Base-by-base conservation (phyloP, 2,329 filamentous ascomycete genomes). In the Scytalidium lignicola region DNA sequence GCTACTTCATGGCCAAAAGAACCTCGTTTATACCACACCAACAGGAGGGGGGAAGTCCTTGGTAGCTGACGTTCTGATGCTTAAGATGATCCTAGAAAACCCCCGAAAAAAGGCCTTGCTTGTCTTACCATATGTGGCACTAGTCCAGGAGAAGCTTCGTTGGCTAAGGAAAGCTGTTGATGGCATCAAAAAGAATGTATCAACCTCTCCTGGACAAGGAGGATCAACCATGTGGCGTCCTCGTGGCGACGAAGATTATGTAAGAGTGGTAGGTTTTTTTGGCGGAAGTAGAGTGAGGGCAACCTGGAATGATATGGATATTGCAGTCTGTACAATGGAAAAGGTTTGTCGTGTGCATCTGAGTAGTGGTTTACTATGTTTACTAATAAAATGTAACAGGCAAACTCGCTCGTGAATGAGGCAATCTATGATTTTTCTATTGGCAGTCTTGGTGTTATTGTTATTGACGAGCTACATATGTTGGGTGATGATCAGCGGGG, bases 381-480 rank as follows among this genome's bases (percentile, higher is more conserved):
- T 20, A 15, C 41, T 48, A 41, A 56, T 29, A 32, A n/a, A n/a
- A n/a, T n/a, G n/a, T 18, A 28, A 43, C 40, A 88, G 84, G 86
- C 86, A 47, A 91, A 90, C 59, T 77, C 83, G 10, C 74, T 91
- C 37, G 75, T 90, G 22, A 90, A 91, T 57, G 71, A 77, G 19
- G 83, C 86, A 13, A 87, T 90, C 55, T 83, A 87, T 53, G 84
- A 90, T 54, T 81, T 78, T 60, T 80, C 74, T 3, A 51, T 89
- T 51, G 70, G 74, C n/a, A 74, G 81, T 18, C 69, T 91, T 41
- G 79, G 78, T 43, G 72, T 83, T 10, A 79, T 90, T 17, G 84
- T 90, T 13, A 71, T 90, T 28, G 87, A 91, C 58, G 87, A 91
- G 62, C 69, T 90, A n/a, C 87, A 91, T 62, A 90, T 91, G 85